Evolutionary conservation across 352 stramenopile genomes (phyloP).

Genomic region (Pythium periplocum): DNA sequence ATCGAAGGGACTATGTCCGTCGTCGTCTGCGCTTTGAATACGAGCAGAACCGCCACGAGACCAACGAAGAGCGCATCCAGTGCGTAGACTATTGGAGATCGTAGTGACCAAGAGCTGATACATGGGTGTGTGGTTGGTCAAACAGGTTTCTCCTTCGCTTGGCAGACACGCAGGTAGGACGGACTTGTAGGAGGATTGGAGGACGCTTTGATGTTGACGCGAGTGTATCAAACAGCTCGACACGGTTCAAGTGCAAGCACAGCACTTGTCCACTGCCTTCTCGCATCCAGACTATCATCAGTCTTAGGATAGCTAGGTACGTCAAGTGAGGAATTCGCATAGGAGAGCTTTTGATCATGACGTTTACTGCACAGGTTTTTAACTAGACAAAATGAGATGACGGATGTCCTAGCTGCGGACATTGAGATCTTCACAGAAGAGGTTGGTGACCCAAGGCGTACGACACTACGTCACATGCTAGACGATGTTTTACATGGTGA

Average conservation of each 20-base stretch:
- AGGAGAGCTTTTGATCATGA: too few relatives aligned
- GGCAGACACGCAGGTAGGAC: constrained; percentile 50
- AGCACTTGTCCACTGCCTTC: constrained; percentile 54
- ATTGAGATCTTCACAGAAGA: too few relatives aligned
- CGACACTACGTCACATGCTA: too few relatives aligned
- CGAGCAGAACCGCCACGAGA: constrained; percentile 54
- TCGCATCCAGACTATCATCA: constrained; percentile 61
- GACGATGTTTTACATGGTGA: not conserved
- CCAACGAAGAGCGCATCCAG: constrained; percentile 45
- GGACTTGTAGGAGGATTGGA: not conserved
- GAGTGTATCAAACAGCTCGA: constrained; percentile 33
- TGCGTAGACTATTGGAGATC: constrained; percentile 14
- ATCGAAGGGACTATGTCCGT: constrained; percentile 61
- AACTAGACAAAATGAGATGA: too few relatives aligned
- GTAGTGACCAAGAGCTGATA: not conserved
- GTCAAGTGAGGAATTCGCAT: too few relatives aligned
- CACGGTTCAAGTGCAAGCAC: constrained; percentile 63
- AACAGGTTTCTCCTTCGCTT: constrained; percentile 57
- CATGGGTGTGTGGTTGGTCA: constrained; percentile 1
- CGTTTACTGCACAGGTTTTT: too few relatives aligned
- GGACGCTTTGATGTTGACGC: not conserved
- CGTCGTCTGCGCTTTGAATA: constrained; percentile 66
- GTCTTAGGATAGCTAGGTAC: too few relatives aligned
- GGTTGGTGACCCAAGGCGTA: too few relatives aligned
- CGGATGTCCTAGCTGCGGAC: too few relatives aligned